These are phyloP conservation scores for Tricholomella constricta DNA, from an alignment of 768 basidiomycete genomes.

Conservation along the genomic window DNA sequence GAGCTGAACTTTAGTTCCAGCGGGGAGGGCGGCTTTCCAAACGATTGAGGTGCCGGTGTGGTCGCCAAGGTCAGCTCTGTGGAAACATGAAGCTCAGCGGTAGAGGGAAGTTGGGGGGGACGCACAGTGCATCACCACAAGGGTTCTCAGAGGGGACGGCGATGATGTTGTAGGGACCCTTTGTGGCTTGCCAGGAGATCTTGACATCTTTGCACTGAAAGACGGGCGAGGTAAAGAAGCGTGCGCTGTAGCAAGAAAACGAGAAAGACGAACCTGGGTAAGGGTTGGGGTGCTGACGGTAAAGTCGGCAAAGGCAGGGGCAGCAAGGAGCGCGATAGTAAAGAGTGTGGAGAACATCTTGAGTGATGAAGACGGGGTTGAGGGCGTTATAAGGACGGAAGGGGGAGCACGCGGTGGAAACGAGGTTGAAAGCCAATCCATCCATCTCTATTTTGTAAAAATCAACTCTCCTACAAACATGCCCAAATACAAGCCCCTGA, in stretches of 20 bases:
- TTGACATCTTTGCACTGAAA: conserved; percentile 53
- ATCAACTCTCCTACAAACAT: conserved; percentile 12
- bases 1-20: conserved; percentile 50
- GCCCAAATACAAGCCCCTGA: conserved; percentile 14
- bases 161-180: conserved; percentile 59
- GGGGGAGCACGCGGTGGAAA: conserved; percentile 28
- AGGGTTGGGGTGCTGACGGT: conserved; percentile 52
- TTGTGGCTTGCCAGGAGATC: conserved; percentile 53
- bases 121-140: conserved; percentile 66
- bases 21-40: conserved; percentile 49
- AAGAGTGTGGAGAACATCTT: conserved; percentile 82
- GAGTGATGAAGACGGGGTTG: conserved; percentile 29
- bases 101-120: conserved; percentile 6
- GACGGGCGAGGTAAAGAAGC: neutral
- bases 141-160: conserved; percentile 52
- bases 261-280: conserved; percentile 51
- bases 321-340: conserved; percentile 68
- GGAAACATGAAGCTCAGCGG: neutral
- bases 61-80: conserved; percentile 63
- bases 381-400: conserved; percentile 31
- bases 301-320: conserved; percentile 58
- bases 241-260: conserved; percentile 4
- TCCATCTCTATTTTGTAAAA: conserved; percentile 8
- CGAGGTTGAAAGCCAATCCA: conserved; percentile 24
- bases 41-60: conserved; percentile 42